These are phyloP conservation scores for Gossypium rotundifolium DNA, from an alignment of 345 rosid species.

Conservation along the genomic window DNA sequence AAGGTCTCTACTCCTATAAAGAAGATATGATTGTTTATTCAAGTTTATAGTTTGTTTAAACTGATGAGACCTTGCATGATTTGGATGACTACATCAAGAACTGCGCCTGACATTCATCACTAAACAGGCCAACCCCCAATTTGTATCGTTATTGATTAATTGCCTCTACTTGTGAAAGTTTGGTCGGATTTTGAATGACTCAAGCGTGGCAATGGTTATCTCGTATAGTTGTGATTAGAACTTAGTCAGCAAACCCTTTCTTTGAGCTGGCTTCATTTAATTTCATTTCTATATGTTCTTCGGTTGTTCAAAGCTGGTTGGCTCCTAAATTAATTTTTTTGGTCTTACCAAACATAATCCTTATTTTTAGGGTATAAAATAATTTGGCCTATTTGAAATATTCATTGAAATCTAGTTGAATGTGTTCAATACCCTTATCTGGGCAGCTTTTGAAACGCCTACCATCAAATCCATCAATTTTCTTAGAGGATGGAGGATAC, in stretches of 20 bases:
- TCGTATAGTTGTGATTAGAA: background rate
- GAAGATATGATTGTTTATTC: background rate
- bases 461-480: too few relatives aligned
- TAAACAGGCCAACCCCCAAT: background rate
- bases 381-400: background rate
- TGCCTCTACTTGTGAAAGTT: background rate
- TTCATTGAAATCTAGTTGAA: too few relatives aligned
- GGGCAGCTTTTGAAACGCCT: too few relatives aligned
- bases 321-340: background rate
- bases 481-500: too few relatives aligned
- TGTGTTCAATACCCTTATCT: too few relatives aligned
- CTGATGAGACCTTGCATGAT: background rate
- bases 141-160: background rate
- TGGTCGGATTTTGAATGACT: background rate
- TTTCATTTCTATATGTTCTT: background rate
- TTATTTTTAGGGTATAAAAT: background rate
- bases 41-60: background rate
- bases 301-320: background rate
- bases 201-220: background rate
- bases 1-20: background rate
- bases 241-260: constrained; percentile 7
- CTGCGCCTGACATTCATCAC: background rate
- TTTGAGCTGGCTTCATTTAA: background rate
- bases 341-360: background rate
- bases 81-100: background rate